phyloP scores from a whole-genome alignment of 192 early-diverging fungal genomes.

The Backusella morwellensis region DNA sequence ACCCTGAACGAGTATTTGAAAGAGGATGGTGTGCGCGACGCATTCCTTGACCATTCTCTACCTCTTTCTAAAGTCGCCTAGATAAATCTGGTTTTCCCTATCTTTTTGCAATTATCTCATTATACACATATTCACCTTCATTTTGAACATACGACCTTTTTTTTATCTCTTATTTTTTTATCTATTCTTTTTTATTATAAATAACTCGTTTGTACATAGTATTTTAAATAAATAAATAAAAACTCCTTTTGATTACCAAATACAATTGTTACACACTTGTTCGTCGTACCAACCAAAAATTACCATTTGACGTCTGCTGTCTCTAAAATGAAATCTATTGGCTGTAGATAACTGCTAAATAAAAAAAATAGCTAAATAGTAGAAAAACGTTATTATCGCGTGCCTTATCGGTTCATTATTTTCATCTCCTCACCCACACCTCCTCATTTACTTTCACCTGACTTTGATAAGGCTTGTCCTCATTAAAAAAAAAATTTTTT shows the following conservation, averaged over 20 bases:
- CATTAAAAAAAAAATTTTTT: not conserved
- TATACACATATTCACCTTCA: not conserved
- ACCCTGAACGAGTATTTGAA: conserved; percentile 33
- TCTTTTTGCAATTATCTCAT: not conserved
- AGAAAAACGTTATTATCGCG: not conserved
- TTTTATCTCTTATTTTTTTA: not conserved
- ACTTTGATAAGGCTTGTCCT: not conserved
- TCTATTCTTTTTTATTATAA: not conserved
- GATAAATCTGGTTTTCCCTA: not conserved
- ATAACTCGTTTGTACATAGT: conserved; percentile 1
- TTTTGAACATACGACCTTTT: not conserved
- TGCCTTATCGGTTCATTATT: not conserved
- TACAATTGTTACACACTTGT: not conserved
- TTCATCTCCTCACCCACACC: not conserved
- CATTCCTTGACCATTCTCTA: conserved; percentile 14
- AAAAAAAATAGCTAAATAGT: not conserved
- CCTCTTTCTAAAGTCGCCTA: conserved; percentile 17
- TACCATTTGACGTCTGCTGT: conserved; percentile 1
- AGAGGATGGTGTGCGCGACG: conserved; percentile 29
- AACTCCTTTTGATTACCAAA: not conserved
- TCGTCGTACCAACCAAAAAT: not conserved
- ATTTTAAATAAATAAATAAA: conserved; percentile 8
- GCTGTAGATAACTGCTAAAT: not conserved
- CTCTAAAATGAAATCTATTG: not conserved
- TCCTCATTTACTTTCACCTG: not conserved